phyloP scores from a whole-genome alignment of 352 stramenopile genomes.

The Globisporangium alternatum region DNA sequence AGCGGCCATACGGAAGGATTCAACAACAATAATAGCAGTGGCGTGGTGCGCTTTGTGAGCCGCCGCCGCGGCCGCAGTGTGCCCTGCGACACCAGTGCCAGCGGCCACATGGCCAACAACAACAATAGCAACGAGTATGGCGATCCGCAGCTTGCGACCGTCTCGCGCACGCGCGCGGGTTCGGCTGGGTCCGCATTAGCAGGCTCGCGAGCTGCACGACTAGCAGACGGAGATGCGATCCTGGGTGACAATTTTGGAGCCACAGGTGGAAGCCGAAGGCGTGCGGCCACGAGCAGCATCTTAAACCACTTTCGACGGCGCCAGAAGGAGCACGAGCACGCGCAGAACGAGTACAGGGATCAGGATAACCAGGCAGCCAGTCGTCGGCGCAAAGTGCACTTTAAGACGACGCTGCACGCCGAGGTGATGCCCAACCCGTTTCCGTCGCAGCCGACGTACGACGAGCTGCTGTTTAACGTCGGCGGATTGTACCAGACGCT shows the following conservation, averaged over 20 bases:
- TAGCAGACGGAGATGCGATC: not conserved
- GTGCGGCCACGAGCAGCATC: slow-evolving; percentile 9
- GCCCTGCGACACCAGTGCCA: slow-evolving; percentile 6
- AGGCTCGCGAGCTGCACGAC: slow-evolving; percentile 2
- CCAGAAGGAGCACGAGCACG: slow-evolving; percentile 5
- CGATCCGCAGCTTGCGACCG: not conserved
- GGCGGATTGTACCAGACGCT: slow-evolving; percentile 54
- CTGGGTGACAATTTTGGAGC: not conserved
- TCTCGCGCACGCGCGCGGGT: not conserved
- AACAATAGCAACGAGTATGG: not conserved
- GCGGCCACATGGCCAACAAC: not conserved
- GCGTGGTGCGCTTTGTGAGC: not conserved
- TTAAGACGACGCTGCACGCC: slow-evolving; percentile 40
- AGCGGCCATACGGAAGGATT: not conserved
- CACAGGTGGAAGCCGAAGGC: not conserved
- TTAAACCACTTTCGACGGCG: slow-evolving; percentile 14
- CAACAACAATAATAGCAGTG: not conserved
- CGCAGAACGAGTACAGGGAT: not conserved
- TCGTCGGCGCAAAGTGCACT: slow-evolving; percentile 37
- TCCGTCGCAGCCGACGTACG: slow-evolving; percentile 38
- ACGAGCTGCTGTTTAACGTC: slow-evolving; percentile 60
- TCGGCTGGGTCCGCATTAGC: slow-evolving; percentile 6
- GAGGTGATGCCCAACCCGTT: slow-evolving; percentile 31
- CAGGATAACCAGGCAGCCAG: not conserved
- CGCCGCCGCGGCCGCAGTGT: slow-evolving; percentile 17